phyloP scores from a whole-genome alignment of 345 rosid species.

The Eucalyptus viminalis region DNA sequence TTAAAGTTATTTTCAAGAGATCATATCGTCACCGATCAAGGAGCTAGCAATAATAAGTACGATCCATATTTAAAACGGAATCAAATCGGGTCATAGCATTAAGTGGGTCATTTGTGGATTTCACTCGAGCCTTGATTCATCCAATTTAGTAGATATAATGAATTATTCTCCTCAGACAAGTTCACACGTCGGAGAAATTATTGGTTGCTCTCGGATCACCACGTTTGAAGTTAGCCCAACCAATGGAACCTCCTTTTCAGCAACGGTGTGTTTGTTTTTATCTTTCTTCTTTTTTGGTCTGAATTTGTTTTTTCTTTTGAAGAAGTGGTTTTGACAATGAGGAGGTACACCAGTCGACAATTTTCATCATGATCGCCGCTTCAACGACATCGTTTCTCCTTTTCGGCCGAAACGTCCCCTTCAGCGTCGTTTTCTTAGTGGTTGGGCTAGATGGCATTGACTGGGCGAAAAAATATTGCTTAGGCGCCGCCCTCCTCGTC shows the following conservation, averaged over 20 bases:
- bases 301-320: no score
- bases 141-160: neutral
- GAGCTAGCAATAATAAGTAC: neutral
- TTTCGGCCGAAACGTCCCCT: no score
- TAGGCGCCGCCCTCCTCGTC: no score
- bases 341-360: rapidly evolving
- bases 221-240: neutral
- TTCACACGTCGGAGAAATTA: neutral
- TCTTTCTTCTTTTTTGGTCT: no score
- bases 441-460: no score
- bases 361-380: no score
- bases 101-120: rapidly evolving
- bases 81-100: rapidly evolving
- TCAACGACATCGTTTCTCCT: no score
- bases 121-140: rapidly evolving
- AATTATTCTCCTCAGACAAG: neutral
- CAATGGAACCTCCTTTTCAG: neutral
- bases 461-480: no score
- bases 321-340: no score
- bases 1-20: rapidly evolving
- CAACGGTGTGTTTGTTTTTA: no score
- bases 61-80: neutral
- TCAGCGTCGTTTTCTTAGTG: no score
- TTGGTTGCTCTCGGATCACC: neutral
- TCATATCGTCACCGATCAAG: rapidly evolving